These are phyloP conservation scores for Penicillium desertorum DNA, from an alignment of 495 filamentous ascomycete species.

Conservation along the genomic window DNA sequence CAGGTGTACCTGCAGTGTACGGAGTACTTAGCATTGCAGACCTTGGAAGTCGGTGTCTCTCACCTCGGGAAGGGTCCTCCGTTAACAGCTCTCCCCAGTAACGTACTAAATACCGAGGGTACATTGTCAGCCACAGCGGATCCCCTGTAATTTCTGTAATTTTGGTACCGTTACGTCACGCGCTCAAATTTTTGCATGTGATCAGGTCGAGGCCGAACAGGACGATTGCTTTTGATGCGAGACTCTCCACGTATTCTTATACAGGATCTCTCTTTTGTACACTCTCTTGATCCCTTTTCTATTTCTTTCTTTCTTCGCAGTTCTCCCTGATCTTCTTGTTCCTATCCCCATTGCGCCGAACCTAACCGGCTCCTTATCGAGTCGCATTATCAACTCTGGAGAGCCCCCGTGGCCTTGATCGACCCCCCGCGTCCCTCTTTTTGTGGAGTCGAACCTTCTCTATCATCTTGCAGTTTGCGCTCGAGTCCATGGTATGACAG, in stretches of 20 bases:
- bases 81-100: slow-evolving; percentile 11
- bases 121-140: slow-evolving; percentile 9
- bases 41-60: background rate
- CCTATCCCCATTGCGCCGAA: background rate
- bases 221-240: slow-evolving; percentile 10
- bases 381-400: slow-evolving; percentile 5
- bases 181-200: slow-evolving; percentile 43
- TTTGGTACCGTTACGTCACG: slow-evolving; percentile 37
- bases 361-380: background rate
- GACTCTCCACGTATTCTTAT: slow-evolving; percentile 14
- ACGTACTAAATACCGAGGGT: slow-evolving; percentile 4
- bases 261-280: slow-evolving; percentile 9
- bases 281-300: slow-evolving; percentile 8
- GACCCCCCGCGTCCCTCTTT: slow-evolving; percentile 13
- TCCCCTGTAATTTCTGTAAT: slow-evolving; percentile 24
- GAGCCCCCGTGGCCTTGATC: slow-evolving; percentile 4
- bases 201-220: slow-evolving; percentile 27
- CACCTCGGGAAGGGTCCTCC: slow-evolving; percentile 17
- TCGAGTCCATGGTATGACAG: slow-evolving; percentile 36
- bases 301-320: slow-evolving; percentile 2
- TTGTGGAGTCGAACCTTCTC: slow-evolving; percentile 9
- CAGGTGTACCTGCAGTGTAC: slow-evolving; percentile 6
- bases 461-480: slow-evolving; percentile 3
- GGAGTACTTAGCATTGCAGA: background rate
- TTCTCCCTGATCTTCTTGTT: background rate